phyloP scores from a whole-genome alignment of 129 eudicot species.

The Arctium lappa region DNA sequence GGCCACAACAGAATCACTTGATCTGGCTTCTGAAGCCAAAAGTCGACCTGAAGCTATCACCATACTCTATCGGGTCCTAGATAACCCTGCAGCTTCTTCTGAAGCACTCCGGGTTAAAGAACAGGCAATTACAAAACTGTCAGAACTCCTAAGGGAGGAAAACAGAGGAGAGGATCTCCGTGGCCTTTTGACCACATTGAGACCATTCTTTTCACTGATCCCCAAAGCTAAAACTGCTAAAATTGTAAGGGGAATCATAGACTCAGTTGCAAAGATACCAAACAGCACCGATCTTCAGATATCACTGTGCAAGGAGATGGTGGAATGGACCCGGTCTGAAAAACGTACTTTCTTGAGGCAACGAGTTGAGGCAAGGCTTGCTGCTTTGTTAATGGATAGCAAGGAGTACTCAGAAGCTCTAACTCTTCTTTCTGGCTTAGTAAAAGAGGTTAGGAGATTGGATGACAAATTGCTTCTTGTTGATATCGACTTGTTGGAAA shows the following conservation, averaged over 20 bases:
- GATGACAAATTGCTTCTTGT: slow-evolving; percentile 61
- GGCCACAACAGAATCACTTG: slow-evolving; percentile 49
- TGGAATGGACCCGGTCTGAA: slow-evolving; percentile 63
- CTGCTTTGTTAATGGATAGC: slow-evolving; percentile 48
- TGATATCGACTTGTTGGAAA: slow-evolving; percentile 59
- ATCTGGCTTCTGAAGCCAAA: slow-evolving; percentile 52
- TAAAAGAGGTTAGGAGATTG: slow-evolving; percentile 49
- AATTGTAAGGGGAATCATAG: slow-evolving; percentile 56
- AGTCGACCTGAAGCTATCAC: slow-evolving; percentile 48
- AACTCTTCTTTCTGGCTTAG: slow-evolving; percentile 45
- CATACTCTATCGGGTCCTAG: slow-evolving; percentile 50
- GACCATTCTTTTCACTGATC: slow-evolving; percentile 55
- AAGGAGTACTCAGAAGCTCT: slow-evolving; percentile 57
- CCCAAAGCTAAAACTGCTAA: slow-evolving; percentile 65
- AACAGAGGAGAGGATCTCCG: slow-evolving; percentile 59
- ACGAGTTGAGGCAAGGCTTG: slow-evolving; percentile 49
- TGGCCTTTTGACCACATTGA: slow-evolving; percentile 47
- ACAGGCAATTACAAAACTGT: slow-evolving; percentile 51
- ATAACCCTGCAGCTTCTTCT: slow-evolving; percentile 63
- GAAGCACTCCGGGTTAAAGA: slow-evolving; percentile 61
- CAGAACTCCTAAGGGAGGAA: slow-evolving; percentile 54
- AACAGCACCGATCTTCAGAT: slow-evolving; percentile 53
- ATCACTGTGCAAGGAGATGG: slow-evolving; percentile 62
- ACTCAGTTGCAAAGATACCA: slow-evolving; percentile 62
- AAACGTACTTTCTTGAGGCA: slow-evolving; percentile 54